Base-by-base conservation (phyloP, 2,329 filamentous ascomycete genomes). In the Pyricularia grisea region DNA sequence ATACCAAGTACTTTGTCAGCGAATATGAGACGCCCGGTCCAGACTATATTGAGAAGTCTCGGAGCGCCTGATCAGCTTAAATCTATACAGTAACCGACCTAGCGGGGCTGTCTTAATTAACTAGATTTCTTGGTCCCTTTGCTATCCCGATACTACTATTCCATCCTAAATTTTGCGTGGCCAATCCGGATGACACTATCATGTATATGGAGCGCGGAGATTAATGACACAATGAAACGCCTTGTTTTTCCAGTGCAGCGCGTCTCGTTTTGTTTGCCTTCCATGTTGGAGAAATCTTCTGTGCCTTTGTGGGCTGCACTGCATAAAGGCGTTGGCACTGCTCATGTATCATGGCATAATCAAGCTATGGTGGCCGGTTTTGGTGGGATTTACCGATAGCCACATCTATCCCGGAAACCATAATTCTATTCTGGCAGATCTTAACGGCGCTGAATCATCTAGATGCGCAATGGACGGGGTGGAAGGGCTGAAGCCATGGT, bases 21-120 rank as follows among this genome's bases (percentile, higher is more conserved):
- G 86, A 90, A 74, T 95, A 95, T 76, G 91, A 93, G 79, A 88
- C 87, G 31, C 90, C 91, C 0, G 85, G 85, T 14, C 83, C 88
- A 72, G 88, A 91, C 69, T 94, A 94, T 75, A 83, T 90, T 69
- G 90, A 93, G 72, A 90, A 88, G 77, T 88, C 89, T 14, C 81
- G 79, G 73, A 81, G 77, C 70, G 80, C 79, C 70, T 84, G 78
- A 63, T 28, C 25, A 63, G 17, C 25, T 17, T 17, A 63, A 28
- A 20, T 61, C 23, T 63, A 28, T 14, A 2, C 17, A 63, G 25
- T 12, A 17, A 28, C 12, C 25, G 25, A 63, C 14, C 12, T 63
- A 28, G 27, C 23, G 25, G 60, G 60, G 60, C 60, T 63, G 60
- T 63, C 60, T 17, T 63, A 63, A 27, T 63, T 27, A 28, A 17